phyloP scores from a whole-genome alignment of 2,329 filamentous ascomycete genomes.

The Fusarium cicatricum region DNA sequence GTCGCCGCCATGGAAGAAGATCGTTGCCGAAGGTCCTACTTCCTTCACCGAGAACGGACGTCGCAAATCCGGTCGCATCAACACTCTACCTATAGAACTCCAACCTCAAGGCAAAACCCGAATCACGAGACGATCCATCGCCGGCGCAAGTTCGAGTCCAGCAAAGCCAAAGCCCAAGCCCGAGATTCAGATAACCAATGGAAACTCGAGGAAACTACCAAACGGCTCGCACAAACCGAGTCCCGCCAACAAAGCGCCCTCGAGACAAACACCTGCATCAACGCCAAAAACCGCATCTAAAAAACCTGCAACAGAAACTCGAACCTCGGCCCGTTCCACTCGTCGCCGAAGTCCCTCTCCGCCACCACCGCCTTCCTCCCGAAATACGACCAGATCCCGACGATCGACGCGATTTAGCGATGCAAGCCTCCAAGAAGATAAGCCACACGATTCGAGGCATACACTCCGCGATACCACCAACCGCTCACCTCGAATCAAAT shows the following conservation, averaged over 20 bases:
- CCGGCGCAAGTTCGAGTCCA: constrained; percentile 46
- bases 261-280: constrained; percentile 35
- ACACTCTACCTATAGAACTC: constrained; percentile 62
- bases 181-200: constrained; percentile 39
- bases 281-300: constrained; percentile 45
- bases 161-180: constrained; percentile 47
- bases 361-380: constrained; percentile 46
- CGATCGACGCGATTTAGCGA: constrained; percentile 53
- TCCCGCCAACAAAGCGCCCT: constrained; percentile 37
- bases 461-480: constrained; percentile 34
- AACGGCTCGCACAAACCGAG: constrained; percentile 40
- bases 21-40: constrained; percentile 85
- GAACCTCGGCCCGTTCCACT: constrained; percentile 44
- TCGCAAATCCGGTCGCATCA: constrained; percentile 72
- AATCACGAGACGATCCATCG: constrained; percentile 55
- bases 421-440: constrained; percentile 29
- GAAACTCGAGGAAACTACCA: constrained; percentile 38
- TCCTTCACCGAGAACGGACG: constrained; percentile 79
- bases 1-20: constrained; percentile 94
- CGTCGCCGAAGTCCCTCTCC: constrained; percentile 55
- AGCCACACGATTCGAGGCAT: constrained; percentile 21
- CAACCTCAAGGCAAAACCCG: constrained; percentile 60
- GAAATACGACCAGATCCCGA: constrained; percentile 53
- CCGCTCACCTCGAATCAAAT: constrained; percentile 57
- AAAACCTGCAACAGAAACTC: constrained; percentile 42